phyloP scores from a whole-genome alignment of 2,329 filamentous ascomycete species.

The Pseudodiploospora longispora region DNA sequence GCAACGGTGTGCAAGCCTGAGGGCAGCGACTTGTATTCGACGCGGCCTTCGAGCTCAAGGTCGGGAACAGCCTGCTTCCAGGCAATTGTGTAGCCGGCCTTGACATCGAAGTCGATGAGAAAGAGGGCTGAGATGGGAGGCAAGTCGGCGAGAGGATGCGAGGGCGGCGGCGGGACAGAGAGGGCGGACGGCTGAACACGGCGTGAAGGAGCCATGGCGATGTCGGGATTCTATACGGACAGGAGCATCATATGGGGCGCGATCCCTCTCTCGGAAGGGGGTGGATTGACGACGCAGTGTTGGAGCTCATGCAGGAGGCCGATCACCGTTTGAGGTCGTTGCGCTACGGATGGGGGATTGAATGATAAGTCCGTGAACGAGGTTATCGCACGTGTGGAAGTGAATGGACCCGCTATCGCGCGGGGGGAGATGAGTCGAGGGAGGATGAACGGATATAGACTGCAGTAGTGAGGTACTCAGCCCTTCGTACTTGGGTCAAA shows the following conservation, averaged over 20 bases:
- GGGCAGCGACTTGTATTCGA: constrained; percentile 94
- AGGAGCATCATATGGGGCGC: constrained; percentile 21
- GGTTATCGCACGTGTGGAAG: too few species aligned
- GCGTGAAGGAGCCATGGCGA: constrained; percentile 32
- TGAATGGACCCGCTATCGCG: too few species aligned
- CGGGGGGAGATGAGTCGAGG: too few species aligned
- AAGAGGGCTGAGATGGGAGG: constrained; percentile 64
- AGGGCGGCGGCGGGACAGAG: constrained; percentile 23
- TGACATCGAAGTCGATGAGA: constrained; percentile 86
- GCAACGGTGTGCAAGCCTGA: constrained; percentile 85
- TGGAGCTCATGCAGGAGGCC: too few species aligned
- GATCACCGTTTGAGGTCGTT: too few species aligned
- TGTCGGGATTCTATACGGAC: constrained; percentile 8
- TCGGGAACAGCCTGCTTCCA: constrained; percentile 72
- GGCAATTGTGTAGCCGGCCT: constrained; percentile 80
- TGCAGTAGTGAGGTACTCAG: too few species aligned
- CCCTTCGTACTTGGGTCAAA: too few species aligned
- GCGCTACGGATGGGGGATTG: too few species aligned
- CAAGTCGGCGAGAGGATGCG: constrained; percentile 22
- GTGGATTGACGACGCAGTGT: too few species aligned
- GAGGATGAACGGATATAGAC: too few species aligned
- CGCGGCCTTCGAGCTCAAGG: constrained; percentile 71
- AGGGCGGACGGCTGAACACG: constrained; percentile 31
- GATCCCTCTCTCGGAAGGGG: too few species aligned
- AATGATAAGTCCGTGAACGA: too few species aligned